phyloP scores from a whole-genome alignment of 202 grass and related monocot genomes.

The Bolboschoenoplectus hybrid region DNA sequence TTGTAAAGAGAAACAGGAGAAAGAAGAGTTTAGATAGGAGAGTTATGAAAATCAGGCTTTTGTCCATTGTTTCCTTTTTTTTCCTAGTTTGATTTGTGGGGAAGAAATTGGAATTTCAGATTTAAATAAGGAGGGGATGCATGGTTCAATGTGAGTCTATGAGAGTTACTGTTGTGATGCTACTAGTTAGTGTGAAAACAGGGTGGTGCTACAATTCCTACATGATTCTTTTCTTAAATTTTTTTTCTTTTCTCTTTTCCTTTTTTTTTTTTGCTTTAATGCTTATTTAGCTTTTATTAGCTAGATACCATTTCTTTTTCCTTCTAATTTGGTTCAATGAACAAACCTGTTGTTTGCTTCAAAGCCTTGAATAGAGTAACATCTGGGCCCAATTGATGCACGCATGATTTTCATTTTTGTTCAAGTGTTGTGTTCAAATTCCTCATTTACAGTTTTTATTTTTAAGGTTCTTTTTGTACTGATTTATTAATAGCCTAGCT shows the following conservation, averaged over 20 bases:
- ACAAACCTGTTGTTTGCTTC: background rate
- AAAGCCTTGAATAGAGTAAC: no score
- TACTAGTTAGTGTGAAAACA: slow-evolving; percentile 6
- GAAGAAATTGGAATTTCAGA: background rate
- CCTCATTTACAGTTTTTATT: background rate
- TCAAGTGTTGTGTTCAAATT: background rate
- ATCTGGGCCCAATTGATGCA: background rate
- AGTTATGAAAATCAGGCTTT: background rate
- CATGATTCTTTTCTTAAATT: background rate
- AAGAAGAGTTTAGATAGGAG: slow-evolving; percentile 8
- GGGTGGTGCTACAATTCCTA: background rate
- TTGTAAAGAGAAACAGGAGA: background rate
- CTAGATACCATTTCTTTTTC: background rate
- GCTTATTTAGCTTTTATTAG: background rate
- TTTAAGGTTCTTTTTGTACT: background rate
- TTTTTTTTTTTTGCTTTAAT: background rate
- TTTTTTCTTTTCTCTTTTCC: no score
- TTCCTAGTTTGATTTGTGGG: slow-evolving; percentile 11
- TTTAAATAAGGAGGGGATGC: background rate
- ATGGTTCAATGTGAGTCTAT: background rate
- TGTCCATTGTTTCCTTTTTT: background rate
- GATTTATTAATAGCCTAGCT: background rate
- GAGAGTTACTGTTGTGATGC: background rate
- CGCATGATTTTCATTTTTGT: background rate
- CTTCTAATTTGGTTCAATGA: background rate